A percentile compares a stretch with the other conserved stretches of the same genome.
Conservation (phyloP, 192 early-diverging fungal species). For the Geranomyces michiganensis region DNA sequence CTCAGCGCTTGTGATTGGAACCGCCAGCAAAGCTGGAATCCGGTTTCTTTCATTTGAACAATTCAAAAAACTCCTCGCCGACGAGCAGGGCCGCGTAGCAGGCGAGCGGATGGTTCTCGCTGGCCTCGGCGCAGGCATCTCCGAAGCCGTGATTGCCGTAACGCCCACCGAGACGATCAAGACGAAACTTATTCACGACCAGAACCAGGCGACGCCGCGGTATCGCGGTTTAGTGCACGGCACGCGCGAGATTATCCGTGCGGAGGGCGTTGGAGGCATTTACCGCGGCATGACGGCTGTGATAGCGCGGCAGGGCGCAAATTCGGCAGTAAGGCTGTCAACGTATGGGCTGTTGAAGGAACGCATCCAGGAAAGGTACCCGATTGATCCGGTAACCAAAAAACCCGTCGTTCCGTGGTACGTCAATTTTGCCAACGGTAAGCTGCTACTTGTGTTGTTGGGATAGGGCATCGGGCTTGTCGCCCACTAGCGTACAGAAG, state of each 20-base stretch:
- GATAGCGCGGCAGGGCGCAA: conserved; percentile 94
- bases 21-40: conserved; percentile 88
- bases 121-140: conserved; percentile 84
- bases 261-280: conserved; percentile 78
- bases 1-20: conserved; percentile 89
- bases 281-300: conserved; percentile 91
- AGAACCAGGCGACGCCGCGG: conserved; percentile 68
- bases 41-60: conserved; percentile 92
- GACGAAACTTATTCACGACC: conserved; percentile 94
- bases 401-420: conserved; percentile 50
- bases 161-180: conserved; percentile 94
- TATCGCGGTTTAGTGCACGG: conserved; percentile 85
- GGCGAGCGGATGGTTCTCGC: conserved; percentile 63
- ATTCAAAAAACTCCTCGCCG: conserved; percentile 71
- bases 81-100: conserved; percentile 71
- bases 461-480: no score
- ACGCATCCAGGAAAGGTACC: conserved; percentile 38
- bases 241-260: conserved; percentile 60
- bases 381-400: conserved; percentile 39
- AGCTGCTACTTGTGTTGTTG: no score
- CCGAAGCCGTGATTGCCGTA: conserved; percentile 86
- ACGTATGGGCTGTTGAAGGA: conserved; percentile 82
- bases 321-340: conserved; percentile 89
- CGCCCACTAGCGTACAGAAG: no score
- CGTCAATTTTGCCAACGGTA: conserved; percentile 49